Evolutionary conservation across 192 early-diverging fungal species (phyloP).

Genomic region (Chytriomyces confervae): DNA sequence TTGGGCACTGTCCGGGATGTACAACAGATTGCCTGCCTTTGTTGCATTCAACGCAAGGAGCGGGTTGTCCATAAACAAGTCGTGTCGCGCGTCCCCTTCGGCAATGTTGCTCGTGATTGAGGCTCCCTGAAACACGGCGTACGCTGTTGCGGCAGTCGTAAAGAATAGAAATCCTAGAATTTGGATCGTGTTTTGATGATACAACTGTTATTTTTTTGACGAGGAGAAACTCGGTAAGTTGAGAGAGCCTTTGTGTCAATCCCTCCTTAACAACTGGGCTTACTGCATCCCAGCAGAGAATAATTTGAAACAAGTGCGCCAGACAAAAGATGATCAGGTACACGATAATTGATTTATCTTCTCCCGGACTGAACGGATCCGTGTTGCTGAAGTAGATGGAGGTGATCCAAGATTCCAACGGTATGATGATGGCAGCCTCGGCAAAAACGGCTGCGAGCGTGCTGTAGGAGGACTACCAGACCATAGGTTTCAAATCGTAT

Average conservation of each 20-base stretch:
- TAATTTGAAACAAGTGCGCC: conserved; percentile 83
- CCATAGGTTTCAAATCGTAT: background rate
- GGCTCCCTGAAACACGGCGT: conserved; percentile 72
- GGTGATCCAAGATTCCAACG: conserved; percentile 59
- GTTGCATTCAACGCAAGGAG: conserved; percentile 2
- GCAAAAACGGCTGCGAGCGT: conserved; percentile 50
- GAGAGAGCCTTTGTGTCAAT: background rate
- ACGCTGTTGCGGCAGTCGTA: conserved; percentile 69
- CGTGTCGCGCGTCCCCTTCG: conserved; percentile 1
- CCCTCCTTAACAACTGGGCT: conserved; percentile 30
- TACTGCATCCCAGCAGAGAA: conserved; percentile 85
- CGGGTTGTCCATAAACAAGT: conserved; percentile 11
- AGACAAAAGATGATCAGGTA: conserved; percentile 89
- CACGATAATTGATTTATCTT: conserved; percentile 70
- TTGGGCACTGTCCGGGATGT: conserved; percentile 16
- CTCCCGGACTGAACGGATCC: conserved; percentile 13
- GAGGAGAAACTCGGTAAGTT: background rate
- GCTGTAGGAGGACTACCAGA: conserved; percentile 19
- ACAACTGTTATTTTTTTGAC: conserved; percentile 57
- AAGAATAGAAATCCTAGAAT: conserved; percentile 76
- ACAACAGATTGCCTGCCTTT: conserved; percentile 7
- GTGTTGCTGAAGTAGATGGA: conserved; percentile 51
- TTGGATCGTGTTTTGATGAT: conserved; percentile 92
- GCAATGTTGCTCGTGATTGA: conserved; percentile 41
- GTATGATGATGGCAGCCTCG: conserved; percentile 62